phyloP scores from a whole-genome alignment of 345 rosid species.

The Boechera retrofracta region DNA sequence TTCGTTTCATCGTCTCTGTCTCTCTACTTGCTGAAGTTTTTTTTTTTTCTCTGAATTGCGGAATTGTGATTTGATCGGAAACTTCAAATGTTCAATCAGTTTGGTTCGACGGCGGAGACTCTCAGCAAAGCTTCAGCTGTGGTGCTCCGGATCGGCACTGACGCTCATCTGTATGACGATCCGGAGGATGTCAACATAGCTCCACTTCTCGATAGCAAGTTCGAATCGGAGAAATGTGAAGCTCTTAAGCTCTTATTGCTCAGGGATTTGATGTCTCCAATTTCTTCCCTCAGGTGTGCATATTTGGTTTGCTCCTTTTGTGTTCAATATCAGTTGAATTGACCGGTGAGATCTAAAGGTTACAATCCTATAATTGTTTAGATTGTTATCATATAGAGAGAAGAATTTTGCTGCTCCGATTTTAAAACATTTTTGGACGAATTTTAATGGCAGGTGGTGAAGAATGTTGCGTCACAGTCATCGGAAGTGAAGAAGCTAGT shows the following conservation, averaged over 20 bases:
- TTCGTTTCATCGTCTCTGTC: slow-evolving; percentile 20
- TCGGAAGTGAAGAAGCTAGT: slow-evolving; percentile 96
- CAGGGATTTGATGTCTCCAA: slow-evolving; percentile 98
- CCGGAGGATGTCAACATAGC: slow-evolving; percentile 90
- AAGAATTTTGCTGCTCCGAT: not conserved
- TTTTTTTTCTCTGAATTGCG: slow-evolving; percentile 13
- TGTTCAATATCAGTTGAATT: slow-evolving; percentile 7
- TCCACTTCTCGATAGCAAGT: slow-evolving; percentile 86
- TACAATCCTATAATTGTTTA: slow-evolving; percentile 1
- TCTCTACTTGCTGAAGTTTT: not conserved
- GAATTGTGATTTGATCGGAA: slow-evolving; percentile 40
- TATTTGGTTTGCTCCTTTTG: not conserved
- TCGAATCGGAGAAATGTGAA: slow-evolving; percentile 93
- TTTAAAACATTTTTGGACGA: slow-evolving; percentile 1
- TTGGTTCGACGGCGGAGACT: slow-evolving; percentile 81
- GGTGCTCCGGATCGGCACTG: slow-evolving; percentile 88
- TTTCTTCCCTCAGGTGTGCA: slow-evolving; percentile 87
- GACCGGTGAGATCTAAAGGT: not conserved
- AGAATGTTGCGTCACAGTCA: slow-evolving; percentile 93
- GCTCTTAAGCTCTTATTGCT: slow-evolving; percentile 93
- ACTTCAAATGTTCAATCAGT: slow-evolving; percentile 64
- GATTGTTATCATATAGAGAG: not conserved
- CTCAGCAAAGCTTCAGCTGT: slow-evolving; percentile 91
- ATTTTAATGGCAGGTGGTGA: slow-evolving; percentile 71
- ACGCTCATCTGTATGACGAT: slow-evolving; percentile 97